Evolutionary conservation across 352 stramenopile species (phyloP).

Genomic region (Globisporangium cederbergense): DNA sequence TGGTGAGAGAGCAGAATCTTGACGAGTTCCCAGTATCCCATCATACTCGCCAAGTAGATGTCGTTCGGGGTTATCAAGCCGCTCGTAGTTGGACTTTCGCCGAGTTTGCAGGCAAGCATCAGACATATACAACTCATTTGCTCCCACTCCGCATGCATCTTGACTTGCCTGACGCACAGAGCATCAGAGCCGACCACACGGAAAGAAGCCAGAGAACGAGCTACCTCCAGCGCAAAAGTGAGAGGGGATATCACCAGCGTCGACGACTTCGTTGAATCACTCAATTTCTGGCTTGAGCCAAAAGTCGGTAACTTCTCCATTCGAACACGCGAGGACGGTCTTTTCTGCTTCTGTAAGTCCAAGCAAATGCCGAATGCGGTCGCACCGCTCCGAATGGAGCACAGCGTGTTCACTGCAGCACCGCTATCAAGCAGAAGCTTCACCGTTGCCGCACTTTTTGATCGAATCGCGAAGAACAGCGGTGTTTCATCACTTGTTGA

Average conservation of each 20-base stretch:
- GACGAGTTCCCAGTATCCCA: constrained; percentile 51
- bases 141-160: constrained; percentile 35
- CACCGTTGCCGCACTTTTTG: constrained; percentile 41
- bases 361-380: constrained; percentile 40
- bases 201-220: constrained; percentile 28
- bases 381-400: constrained; percentile 31
- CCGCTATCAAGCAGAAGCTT: constrained; percentile 39
- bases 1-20: constrained; percentile 46
- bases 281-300: constrained; percentile 11
- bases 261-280: constrained; percentile 4
- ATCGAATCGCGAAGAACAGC: constrained; percentile 61
- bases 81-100: constrained; percentile 29
- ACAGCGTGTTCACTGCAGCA: constrained; percentile 37
- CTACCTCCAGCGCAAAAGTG: constrained; percentile 42
- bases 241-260: constrained; percentile 37
- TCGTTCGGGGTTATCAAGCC: constrained; percentile 48
- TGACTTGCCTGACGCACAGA: constrained; percentile 8
- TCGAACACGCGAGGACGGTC: neutral
- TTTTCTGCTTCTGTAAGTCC: constrained; percentile 10
- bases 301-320: neutral
- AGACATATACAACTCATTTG: constrained; percentile 37
- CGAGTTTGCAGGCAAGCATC: constrained; percentile 29
- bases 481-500: constrained; percentile 38
- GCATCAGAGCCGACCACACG: constrained; percentile 18
- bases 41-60: constrained; percentile 36